These are phyloP conservation scores for Lasiosphaeria hispida DNA, from an alignment of 495 filamentous ascomycete genomes.

Conservation along the genomic window DNA sequence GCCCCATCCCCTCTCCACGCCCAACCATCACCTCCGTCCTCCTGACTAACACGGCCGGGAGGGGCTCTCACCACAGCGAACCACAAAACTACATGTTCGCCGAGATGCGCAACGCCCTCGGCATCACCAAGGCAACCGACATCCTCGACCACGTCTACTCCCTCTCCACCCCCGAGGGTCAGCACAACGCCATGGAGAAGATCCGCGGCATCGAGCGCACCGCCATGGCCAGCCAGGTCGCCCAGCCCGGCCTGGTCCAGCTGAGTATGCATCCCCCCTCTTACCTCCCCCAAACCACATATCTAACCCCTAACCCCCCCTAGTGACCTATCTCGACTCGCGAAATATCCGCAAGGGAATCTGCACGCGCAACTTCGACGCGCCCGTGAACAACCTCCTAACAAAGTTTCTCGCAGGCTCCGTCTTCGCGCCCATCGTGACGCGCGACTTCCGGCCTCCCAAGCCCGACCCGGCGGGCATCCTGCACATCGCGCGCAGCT, in stretches of 20 bases:
- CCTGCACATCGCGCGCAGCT: conserved; percentile 72
- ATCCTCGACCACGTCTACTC: conserved; percentile 84
- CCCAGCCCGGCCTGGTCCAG: conserved; percentile 70
- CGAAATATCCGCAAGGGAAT: conserved; percentile 70
- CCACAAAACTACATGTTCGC: conserved; percentile 95
- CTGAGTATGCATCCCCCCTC: conserved; percentile 42
- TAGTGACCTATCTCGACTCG: conserved; percentile 69
- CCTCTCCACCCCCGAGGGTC: conserved; percentile 59
- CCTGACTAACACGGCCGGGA: background rate
- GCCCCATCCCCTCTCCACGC: background rate
- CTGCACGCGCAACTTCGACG: conserved; percentile 94
- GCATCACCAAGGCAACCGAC: conserved; percentile 67
- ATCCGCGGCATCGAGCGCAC: conserved; percentile 76
- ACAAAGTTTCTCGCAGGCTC: conserved; percentile 64
- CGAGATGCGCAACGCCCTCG: conserved; percentile 69
- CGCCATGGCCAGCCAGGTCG: conserved; percentile 73
- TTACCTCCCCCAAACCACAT: no score
- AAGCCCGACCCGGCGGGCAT: conserved; percentile 91
- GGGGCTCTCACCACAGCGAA: conserved; percentile 49
- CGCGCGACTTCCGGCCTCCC: conserved; percentile 75
- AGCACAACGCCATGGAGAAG: conserved; percentile 61
- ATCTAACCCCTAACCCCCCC: no score
- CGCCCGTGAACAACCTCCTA: conserved; percentile 62
- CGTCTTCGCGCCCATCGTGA: conserved; percentile 79
- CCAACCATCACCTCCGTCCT: background rate